phyloP scores from a whole-genome alignment of 306 rosid species.

The Luffa aegyptiaca region DNA sequence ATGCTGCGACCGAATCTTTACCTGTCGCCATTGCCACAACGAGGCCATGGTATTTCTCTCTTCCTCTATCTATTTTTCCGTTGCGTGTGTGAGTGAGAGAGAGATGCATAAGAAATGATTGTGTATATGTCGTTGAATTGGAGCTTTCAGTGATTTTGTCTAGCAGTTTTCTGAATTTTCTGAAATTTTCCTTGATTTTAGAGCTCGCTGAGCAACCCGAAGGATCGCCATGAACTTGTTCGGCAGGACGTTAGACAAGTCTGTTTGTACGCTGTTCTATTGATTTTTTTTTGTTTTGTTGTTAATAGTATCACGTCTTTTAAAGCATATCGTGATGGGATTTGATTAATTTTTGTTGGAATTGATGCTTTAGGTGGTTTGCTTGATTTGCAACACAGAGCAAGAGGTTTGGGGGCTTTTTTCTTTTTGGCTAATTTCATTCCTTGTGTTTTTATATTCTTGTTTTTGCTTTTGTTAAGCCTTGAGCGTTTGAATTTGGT shows the following conservation, averaged over 20 bases:
- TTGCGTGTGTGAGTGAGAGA: not conserved
- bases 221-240: conserved; percentile 44
- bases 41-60: conserved; percentile 29
- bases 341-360: conserved; percentile 3
- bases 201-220: conserved; percentile 41
- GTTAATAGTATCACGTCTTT: not conserved
- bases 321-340: not conserved
- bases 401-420: conserved; percentile 28
- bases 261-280: not conserved
- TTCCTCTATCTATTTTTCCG: not conserved
- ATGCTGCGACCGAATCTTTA: conserved; percentile 50
- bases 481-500: not conserved
- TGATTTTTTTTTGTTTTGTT: not conserved
- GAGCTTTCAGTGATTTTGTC: not conserved
- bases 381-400: conserved; percentile 52
- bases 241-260: conserved; percentile 56
- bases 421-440: not conserved
- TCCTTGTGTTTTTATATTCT: not conserved
- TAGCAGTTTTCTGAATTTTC: not conserved
- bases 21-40: conserved; percentile 75
- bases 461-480: not conserved
- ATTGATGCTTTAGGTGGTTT: conserved; percentile 39
- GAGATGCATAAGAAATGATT: not conserved
- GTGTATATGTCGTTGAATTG: not conserved
- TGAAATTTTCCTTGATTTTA: conserved; percentile 1